Conservation (phyloP, 208 protist genomes). For the Vickermania ingenoplastis region DNA sequence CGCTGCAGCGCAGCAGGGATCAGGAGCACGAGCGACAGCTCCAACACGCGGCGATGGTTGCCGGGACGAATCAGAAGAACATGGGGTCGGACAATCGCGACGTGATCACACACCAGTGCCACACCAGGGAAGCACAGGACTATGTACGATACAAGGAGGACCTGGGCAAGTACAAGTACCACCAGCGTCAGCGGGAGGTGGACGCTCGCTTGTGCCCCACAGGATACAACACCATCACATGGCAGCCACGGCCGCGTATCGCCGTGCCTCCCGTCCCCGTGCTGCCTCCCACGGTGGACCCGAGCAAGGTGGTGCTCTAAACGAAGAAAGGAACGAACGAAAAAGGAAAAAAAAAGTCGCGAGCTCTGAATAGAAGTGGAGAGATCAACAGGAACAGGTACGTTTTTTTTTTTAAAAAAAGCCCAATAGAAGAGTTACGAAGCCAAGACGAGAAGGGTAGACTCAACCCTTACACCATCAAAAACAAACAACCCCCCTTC, state of each 20-base stretch:
- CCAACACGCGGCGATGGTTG: conserved; percentile 13
- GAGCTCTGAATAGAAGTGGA: no score
- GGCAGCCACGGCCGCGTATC: conserved; percentile 16
- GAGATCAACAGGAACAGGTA: no score
- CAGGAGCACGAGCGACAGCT: conserved; percentile 17
- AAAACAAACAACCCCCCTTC: no score
- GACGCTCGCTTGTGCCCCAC: conserved; percentile 20
- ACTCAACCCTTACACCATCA: no score
- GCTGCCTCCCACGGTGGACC: neutral
- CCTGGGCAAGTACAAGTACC: conserved; percentile 20
- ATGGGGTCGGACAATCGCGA: conserved; percentile 41
- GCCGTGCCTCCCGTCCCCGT: conserved; percentile 19
- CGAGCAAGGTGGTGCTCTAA: neutral
- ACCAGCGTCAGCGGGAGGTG: conserved; percentile 19
- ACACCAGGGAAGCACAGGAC: conserved; percentile 24
- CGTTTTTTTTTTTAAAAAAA: no score
- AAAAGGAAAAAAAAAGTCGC: no score
- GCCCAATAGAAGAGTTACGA: no score
- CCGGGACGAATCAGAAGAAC: conserved; percentile 27
- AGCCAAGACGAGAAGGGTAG: no score
- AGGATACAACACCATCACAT: conserved; percentile 53
- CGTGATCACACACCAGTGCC: conserved; percentile 44
- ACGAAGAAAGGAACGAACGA: no score
- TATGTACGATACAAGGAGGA: conserved; percentile 10
- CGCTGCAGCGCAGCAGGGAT: conserved; percentile 16